Evolutionary conservation across 495 filamentous ascomycete species (phyloP).

Genomic region (Penicillium coprophilum): DNA sequence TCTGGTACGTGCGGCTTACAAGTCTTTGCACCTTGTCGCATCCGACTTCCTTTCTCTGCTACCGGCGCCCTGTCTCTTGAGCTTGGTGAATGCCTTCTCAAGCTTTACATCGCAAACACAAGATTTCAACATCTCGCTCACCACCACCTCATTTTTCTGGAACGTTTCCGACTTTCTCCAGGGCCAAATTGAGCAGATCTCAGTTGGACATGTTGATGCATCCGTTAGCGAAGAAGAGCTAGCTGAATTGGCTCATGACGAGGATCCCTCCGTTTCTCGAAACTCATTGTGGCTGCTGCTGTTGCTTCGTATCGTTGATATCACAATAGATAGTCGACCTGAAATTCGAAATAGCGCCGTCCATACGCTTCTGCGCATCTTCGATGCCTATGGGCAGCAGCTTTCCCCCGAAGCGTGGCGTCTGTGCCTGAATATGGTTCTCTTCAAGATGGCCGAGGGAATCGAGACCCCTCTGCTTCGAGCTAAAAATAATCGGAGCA

Average conservation of each 20-base stretch:
- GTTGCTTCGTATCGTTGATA: conserved; percentile 70
- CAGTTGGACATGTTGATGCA: conserved; percentile 40
- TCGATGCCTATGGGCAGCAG: conserved; percentile 84
- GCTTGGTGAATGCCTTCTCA: conserved; percentile 83
- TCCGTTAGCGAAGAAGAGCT: conserved; percentile 45
- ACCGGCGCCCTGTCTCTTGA: conserved; percentile 74
- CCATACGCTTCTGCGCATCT: conserved; percentile 86
- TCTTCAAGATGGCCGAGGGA: conserved; percentile 69
- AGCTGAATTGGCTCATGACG: conserved; percentile 31
- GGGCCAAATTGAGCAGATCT: conserved; percentile 44
- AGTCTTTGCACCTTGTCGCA: conserved; percentile 85
- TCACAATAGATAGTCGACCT: conserved; percentile 73
- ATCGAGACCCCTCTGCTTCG: conserved; percentile 31
- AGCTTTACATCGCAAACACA: conserved; percentile 83
- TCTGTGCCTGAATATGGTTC: conserved; percentile 73
- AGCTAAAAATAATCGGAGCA: conserved; percentile 25
- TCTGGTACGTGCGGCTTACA: conserved; percentile 81
- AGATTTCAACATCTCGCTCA: conserved; percentile 93
- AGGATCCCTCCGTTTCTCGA: conserved; percentile 41
- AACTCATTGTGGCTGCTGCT: conserved; percentile 80
- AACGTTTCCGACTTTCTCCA: conserved; percentile 85
- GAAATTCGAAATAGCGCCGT: conserved; percentile 91
- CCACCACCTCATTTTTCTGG: conserved; percentile 93
- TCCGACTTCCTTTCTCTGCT: conserved; percentile 87
- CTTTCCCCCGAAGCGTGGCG: conserved; percentile 79